phyloP scores from a whole-genome alignment of 352 stramenopile species.

The Pythium volutum region DNA sequence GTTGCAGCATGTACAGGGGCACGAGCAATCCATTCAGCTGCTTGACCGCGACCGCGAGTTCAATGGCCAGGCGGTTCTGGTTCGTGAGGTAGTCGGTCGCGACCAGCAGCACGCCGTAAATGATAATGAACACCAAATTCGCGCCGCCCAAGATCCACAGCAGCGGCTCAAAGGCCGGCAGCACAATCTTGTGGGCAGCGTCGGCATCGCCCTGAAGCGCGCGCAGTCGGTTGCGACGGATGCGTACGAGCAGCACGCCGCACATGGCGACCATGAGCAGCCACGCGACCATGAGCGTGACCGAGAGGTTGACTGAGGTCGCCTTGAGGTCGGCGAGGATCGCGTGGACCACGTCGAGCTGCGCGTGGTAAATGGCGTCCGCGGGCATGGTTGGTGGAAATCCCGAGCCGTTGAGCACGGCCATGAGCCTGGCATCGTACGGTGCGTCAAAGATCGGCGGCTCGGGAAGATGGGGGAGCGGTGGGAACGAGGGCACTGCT shows the following conservation, averaged over 20 bases:
- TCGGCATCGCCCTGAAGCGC: conserved; percentile 42
- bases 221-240: conserved; percentile 49
- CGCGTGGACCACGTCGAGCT: neutral
- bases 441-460: neutral
- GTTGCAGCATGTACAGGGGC: conserved; percentile 50
- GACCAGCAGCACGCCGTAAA: conserved; percentile 34
- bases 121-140: conserved; percentile 32
- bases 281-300: conserved; percentile 4
- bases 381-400: neutral
- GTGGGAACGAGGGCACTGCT: neutral
- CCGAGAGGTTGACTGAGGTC: neutral
- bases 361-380: neutral
- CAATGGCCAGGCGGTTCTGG: conserved; percentile 18
- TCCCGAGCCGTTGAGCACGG: neutral
- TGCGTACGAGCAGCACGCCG: conserved; percentile 39
- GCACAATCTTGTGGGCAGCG: conserved; percentile 48
- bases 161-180: conserved; percentile 66
- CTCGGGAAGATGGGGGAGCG: neutral
- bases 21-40: conserved; percentile 50
- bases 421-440: neutral
- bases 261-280: conserved; percentile 7
- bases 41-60: conserved; percentile 43
- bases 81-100: conserved; percentile 26
- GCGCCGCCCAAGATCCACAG: conserved; percentile 29
- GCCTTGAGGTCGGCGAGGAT: neutral